Base-by-base conservation (phyloP, 441 rosid species). In the Omphalea diandra region DNA sequence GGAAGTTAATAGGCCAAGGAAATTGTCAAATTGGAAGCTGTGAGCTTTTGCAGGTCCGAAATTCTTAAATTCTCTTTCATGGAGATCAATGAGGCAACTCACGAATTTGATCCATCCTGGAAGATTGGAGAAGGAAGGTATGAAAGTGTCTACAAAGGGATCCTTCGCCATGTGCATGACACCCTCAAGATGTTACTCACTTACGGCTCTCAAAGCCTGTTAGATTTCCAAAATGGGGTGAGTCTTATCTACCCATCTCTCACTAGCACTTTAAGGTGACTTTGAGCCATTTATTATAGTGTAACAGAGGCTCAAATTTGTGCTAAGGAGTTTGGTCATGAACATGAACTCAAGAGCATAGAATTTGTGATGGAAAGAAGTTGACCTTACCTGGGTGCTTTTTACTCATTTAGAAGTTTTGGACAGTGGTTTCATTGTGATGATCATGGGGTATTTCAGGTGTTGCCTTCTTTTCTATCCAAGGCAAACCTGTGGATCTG, bases 111-210 rank as follows among this genome's bases (percentile, higher is more conserved):
- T 61, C 94, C 86, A 7, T 84, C 91, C 65, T 83, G 88, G 88
- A 91, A 84, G 83, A 90, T 94, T 69, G 91, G 93, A 69, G 98
- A 91, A 69, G 97, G 97, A 71, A 85, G 77, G 73, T 84, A 81
- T 66, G 98, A 97, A 74, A 87, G 88, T 78, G 78, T 87, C 47
- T 94, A 94, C 75, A 86, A 80, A 80, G 97, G 98, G 67, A 56
- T 81, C 49, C 91, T 94, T 57, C 90, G 80, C 72, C 82, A 89
- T 80, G 68, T 81, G 74, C 85, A 81, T 72, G 96, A 91, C 57
- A 93, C 96, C 68, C 83, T 94, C 66, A 91, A 88, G 83, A 94
- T 94, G 94, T 82, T 91, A 67, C 97, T 94, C 33, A 83, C 94
- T 17, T 91, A 86, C 68, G 91, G 97, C 46, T 83, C 89, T 74